Conservation (phyloP, 805 yeast species). For the Wickerhamiella lipophila region DNA sequence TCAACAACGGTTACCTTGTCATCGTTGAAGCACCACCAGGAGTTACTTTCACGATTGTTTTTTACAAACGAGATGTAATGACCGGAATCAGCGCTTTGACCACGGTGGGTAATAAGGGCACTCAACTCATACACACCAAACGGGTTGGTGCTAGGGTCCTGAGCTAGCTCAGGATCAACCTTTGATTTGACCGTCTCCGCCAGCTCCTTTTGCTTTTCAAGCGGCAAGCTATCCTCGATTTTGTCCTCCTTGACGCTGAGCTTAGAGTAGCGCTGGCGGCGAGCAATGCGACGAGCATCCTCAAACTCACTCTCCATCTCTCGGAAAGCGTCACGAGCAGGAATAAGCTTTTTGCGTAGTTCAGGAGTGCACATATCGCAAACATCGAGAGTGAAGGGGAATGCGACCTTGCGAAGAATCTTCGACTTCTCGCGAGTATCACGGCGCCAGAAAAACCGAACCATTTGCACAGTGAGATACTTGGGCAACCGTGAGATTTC, state of each 20-base stretch:
- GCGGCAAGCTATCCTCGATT: constrained; percentile 18
- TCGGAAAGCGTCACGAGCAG: constrained; percentile 64
- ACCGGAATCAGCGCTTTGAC: constrained; percentile 93
- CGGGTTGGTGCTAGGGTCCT: constrained; percentile 57
- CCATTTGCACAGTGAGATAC: constrained; percentile 78
- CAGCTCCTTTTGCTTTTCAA: constrained; percentile 20
- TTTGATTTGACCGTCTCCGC: constrained; percentile 22
- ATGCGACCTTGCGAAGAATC: constrained; percentile 83
- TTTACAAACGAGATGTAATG: constrained; percentile 87
- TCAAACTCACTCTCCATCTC: constrained; percentile 60
- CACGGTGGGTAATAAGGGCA: constrained; percentile 84
- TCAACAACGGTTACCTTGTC: constrained; percentile 71
- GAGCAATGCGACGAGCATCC: constrained; percentile 60
- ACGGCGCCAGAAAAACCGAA: constrained; percentile 91
- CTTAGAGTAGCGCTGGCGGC: constrained; percentile 40
- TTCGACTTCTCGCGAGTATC: constrained; percentile 84
- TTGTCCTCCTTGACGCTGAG: constrained; percentile 33
- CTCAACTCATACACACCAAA: constrained; percentile 73
- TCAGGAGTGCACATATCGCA: constrained; percentile 76
- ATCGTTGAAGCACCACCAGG: constrained; percentile 94
- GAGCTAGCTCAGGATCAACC: constrained; percentile 33
- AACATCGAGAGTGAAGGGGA: constrained; percentile 86
- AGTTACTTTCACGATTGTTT: constrained; percentile 48
- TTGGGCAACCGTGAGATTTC: constrained; percentile 71
- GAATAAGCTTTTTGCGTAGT: constrained; percentile 50